phyloP scores from a whole-genome alignment of 345 rosid species.

The Eucalyptus fibrosa region DNA sequence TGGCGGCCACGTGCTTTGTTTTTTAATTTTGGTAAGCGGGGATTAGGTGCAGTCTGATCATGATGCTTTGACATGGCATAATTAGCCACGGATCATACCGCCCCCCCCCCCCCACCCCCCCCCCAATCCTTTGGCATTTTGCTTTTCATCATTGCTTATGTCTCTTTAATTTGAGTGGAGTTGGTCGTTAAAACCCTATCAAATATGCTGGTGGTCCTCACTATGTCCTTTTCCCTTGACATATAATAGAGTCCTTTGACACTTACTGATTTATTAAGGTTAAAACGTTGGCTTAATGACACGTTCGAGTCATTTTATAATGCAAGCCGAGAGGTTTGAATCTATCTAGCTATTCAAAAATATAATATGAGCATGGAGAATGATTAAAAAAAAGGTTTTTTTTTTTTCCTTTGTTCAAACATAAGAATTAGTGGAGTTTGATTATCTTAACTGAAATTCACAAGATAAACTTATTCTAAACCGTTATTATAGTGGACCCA shows the following conservation, averaged over 20 bases:
- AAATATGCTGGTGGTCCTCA: not conserved
- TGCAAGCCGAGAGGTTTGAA: not conserved
- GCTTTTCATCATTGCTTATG: not conserved
- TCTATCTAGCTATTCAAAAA: not conserved
- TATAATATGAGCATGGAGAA: not conserved
- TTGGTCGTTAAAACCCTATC: not conserved
- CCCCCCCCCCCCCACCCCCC: no score
- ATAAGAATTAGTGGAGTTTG: not conserved
- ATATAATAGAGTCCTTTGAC: not conserved
- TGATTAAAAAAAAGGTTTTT: not conserved
- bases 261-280: not conserved
- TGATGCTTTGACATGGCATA: not conserved
- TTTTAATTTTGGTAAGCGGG: not conserved
- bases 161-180: not conserved
- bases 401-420: not conserved
- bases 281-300: not conserved
- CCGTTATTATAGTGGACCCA: not conserved
- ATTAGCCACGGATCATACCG: not conserved
- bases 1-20: not conserved
- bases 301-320: not conserved
- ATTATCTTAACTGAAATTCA: not conserved
- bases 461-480: not conserved
- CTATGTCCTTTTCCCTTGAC: not conserved
- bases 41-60: not conserved
- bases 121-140: not conserved